phyloP scores from a whole-genome alignment of 352 stramenopile genomes.

The Pythium sukuiense region DNA sequence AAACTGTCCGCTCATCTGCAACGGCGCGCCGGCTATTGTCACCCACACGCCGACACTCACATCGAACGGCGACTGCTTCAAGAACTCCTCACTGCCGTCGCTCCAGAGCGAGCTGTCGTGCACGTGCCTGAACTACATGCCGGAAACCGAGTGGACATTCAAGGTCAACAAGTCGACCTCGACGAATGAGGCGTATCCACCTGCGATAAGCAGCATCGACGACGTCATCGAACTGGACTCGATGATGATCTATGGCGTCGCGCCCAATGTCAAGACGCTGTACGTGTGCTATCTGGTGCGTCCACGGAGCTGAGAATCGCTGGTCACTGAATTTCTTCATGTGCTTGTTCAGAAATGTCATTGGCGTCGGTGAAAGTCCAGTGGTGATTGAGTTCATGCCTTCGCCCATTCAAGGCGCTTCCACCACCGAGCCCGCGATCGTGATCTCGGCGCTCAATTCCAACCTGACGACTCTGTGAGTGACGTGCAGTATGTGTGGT shows the following conservation, averaged over 20 bases:
- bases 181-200: slow-evolving; percentile 17
- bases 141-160: slow-evolving; percentile 38
- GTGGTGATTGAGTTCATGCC: not conserved
- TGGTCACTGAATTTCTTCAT: not conserved
- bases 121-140: slow-evolving; percentile 37
- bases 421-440: not conserved
- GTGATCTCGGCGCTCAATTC: not conserved
- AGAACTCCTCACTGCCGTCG: slow-evolving; percentile 20
- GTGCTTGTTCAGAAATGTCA: slow-evolving; percentile 4
- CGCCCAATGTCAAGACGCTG: slow-evolving; percentile 20
- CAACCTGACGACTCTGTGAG: not conserved
- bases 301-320: not conserved
- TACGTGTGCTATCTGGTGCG: not conserved
- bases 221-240: slow-evolving; percentile 27
- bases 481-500: no score
- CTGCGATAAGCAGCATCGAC: slow-evolving; percentile 7
- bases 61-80: slow-evolving; percentile 38
- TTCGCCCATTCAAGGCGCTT: slow-evolving; percentile 1
- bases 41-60: slow-evolving; percentile 30
- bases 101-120: slow-evolving; percentile 45
- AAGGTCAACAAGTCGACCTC: slow-evolving; percentile 11
- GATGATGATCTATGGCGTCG: slow-evolving; percentile 34
- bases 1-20: slow-evolving; percentile 36
- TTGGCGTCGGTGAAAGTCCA: not conserved
- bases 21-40: slow-evolving; percentile 38